Evolutionary conservation across 345 rosid species (phyloP), one percentile per base, ranked within the genome.

Genomic region (Syzygium aqueum): DNA sequence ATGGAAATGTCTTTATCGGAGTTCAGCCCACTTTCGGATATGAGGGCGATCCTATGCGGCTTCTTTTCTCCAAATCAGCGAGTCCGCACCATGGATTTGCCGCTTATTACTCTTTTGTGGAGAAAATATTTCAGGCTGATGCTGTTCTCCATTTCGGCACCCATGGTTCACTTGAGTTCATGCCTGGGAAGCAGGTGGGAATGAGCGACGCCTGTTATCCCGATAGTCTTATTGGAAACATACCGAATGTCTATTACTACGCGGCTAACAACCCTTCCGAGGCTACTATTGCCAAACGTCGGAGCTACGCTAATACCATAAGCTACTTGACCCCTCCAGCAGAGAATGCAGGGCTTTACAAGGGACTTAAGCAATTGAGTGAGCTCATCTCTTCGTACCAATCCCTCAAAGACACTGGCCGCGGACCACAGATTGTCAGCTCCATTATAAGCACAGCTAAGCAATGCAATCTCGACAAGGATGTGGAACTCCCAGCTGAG

Each of bases 101-200:
- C 2, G 99, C 99, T 67, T 97, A 92, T 88, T 97, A 97, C 93
- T 95, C 99, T 67, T 97, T 93, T 27, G 98, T 96, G 23, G 99
- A 97, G 92, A 97, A 96, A 90, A 94, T 97, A 86, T 97, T 97
- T 93, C 90, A 95, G 90, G 99, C 99, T 17, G 99, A 97, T 91
- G 96, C 98, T 11, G 98, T 97, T 85, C 99, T 97, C 80, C 99
- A 97, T 59, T 97, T 97, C 53, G 99, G 99, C n/a, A 97, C 99
- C 10, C 99, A 97, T 67, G 99, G 99, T 17, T 97, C 99, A 0
- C 98, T 97, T 2, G 99, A 97, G 93, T 97, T 97, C 90, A 97
- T 97, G 99, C 99, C 99, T 0, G 99, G 99, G 86, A 97, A 97
- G 91, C 99, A 97, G 94, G 99, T 97, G 89, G 99, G 99, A 84